Evolutionary conservation across 2,329 filamentous ascomycete species (phyloP), one percentile per base, ranked within the genome.

Genomic region (Fusarium camptoceras): DNA sequence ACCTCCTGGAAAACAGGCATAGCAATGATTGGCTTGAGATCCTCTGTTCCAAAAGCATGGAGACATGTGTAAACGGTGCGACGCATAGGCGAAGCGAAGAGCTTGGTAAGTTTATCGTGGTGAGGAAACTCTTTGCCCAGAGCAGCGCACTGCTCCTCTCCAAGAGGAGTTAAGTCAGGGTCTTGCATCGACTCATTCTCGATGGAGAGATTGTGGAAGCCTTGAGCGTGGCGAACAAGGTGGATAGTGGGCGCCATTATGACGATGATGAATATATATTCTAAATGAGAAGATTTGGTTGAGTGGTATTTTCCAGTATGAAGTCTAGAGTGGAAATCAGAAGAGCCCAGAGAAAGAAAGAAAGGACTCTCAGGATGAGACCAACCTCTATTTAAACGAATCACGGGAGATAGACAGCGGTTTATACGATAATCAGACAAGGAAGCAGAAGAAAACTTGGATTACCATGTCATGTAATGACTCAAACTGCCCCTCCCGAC

Each of bases 1-100:
- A 93, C 89, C 80, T 97, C 94, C 80, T 97, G 94, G 7, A 93
- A 82, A 67, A 92, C 88, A 1, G 93, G 93, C 15, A 96, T 81
- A 3, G 90, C 89, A 27, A 91, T 80, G 54, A 97, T 85, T 58
- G 78, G 79, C 31, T 79, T 78, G 8, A 81, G 79, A 9, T 72
- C 61, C 24, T 83, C 75, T 54, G 88, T 84, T 20, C 85, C 86
- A 78, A 97, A 97, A 47, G 88, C 86, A 56, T 89, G 81, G 30
- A 94, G 84, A 34, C 91, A 90, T 4, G 94, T 97, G 80, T 93
- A 89, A 47, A 97, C 84, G 3, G 94, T 97, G 66, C 94, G 89
- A 53, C 91, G 90, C 71, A 97, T 86, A 8, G 94, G 94, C 2
- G 93, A 96, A 41, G 93, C 89, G 24, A 94, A 86, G 15, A 97